Percentiles rank a stretch among this genome's conserved stretches.
Conservation (phyloP, 805 yeast species). For the Teunomyces kruisii region DNA sequence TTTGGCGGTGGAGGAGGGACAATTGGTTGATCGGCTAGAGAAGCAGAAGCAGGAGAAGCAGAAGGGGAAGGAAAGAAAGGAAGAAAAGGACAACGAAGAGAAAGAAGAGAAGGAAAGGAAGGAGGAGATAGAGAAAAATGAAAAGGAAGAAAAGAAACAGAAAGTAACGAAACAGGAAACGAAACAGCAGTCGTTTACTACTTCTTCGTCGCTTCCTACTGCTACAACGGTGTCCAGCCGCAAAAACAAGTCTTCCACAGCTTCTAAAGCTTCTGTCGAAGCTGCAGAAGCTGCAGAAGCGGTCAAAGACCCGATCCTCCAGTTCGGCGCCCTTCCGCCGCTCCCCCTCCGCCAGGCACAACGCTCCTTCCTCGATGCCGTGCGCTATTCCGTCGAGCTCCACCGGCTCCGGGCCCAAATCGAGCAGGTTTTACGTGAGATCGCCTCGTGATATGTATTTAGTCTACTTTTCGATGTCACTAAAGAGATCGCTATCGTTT, state of each 20-base stretch:
- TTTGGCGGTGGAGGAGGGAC: conserved; percentile 11
- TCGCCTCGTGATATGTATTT: conserved; percentile 5
- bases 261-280: too few species aligned
- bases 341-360: conserved; percentile 20
- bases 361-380: conserved; percentile 13
- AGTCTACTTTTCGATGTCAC: conserved; percentile 20
- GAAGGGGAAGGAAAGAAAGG: conserved; percentile 3
- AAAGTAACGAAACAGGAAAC: conserved; percentile 1
- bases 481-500: conserved; percentile 50
- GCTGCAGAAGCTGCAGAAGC: too few species aligned
- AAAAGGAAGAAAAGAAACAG: conserved; percentile 5
- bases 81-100: conserved; percentile 4
- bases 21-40: conserved; percentile 2
- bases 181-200: neutral
- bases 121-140: conserved; percentile 1
- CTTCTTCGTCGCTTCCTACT: neutral
- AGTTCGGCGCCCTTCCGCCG: conserved; percentile 25
- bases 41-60: conserved; percentile 2
- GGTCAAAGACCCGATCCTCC: conserved; percentile 20
- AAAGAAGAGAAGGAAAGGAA: conserved; percentile 4
- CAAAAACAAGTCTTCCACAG: too few species aligned
- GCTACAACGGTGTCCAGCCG: neutral
- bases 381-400: conserved; percentile 19
- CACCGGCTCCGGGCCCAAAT: conserved; percentile 22
- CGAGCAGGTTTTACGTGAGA: conserved; percentile 13